phyloP scores from a whole-genome alignment of 1,139 yeast species.

The Protomyces inouyei region DNA sequence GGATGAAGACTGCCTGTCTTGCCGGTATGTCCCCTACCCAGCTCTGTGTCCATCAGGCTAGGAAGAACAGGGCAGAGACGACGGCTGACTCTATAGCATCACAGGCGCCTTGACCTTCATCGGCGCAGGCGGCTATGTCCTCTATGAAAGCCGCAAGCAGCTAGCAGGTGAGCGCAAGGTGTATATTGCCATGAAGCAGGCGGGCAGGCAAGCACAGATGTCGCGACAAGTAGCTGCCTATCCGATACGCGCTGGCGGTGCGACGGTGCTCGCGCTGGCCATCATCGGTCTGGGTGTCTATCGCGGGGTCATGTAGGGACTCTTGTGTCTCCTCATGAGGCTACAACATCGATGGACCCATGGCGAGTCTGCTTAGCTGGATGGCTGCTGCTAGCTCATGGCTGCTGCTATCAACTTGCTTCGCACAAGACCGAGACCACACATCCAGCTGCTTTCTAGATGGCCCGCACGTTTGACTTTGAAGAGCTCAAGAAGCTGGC shows the following conservation, averaged over 20 bases:
- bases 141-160: conserved; percentile 23
- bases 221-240: not conserved
- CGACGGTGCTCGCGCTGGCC: not conserved
- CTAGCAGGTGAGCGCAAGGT: not conserved
- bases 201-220: not conserved
- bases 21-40: not conserved
- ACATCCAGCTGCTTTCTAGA: no score
- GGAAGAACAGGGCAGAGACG: no score
- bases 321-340: no score
- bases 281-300: not conserved
- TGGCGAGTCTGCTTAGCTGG: no score
- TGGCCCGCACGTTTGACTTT: not conserved
- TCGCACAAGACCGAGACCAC: no score
- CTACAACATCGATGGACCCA: no score
- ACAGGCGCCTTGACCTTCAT: conserved; percentile 18
- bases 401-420: no score
- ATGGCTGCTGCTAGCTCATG: no score
- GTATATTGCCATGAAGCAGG: not conserved
- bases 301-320: not conserved
- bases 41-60: not conserved
- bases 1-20: not conserved
- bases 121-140: conserved; percentile 19
- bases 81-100: not conserved
- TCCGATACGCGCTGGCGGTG: not conserved
- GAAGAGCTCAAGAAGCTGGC: conserved; percentile 1